phyloP scores from a whole-genome alignment of 2,329 filamentous ascomycete genomes.

The Colletotrichum godetiae region DNA sequence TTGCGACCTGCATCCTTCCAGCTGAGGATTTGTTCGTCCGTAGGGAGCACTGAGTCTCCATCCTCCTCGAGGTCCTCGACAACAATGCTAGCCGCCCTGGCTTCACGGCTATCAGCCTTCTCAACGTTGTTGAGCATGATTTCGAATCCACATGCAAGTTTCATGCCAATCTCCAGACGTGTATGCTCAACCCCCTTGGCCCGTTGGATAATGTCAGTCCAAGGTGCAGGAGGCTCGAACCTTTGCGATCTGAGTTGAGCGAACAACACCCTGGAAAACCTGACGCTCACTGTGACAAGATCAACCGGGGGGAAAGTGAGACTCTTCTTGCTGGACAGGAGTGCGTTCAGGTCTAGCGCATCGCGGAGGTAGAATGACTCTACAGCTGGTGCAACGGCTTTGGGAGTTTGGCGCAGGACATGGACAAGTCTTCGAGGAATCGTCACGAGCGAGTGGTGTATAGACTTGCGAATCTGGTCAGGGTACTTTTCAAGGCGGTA shows the following conservation, averaged over 20 bases:
- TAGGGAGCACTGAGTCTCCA: conserved; percentile 74
- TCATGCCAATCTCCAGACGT: conserved; percentile 83
- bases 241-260: conserved; percentile 90
- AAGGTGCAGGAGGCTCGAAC: conserved; percentile 73
- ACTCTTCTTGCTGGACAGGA: conserved; percentile 65
- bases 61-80: conserved; percentile 81
- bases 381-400: conserved; percentile 82
- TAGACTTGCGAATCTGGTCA: conserved; percentile 74
- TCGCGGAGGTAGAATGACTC: conserved; percentile 96
- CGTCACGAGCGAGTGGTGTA: conserved; percentile 80
- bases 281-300: conserved; percentile 81
- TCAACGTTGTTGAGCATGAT: conserved; percentile 80
- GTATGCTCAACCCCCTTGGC: conserved; percentile 43
- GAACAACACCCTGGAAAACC: conserved; percentile 89
- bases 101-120: conserved; percentile 74
- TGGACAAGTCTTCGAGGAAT: conserved; percentile 86
- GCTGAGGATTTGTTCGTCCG: conserved; percentile 74
- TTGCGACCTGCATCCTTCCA: conserved; percentile 75
- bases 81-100: conserved; percentile 80
- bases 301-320: conserved; percentile 81
- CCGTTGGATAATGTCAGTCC: conserved; percentile 50
- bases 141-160: conserved; percentile 89
- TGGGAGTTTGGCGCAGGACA: conserved; percentile 79
- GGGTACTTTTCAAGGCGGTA: conserved; percentile 90
- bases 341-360: conserved; percentile 76